Evolutionary conservation across 2,329 filamentous ascomycete genomes (phyloP).

Genomic region (Shiraia sp.): DNA sequence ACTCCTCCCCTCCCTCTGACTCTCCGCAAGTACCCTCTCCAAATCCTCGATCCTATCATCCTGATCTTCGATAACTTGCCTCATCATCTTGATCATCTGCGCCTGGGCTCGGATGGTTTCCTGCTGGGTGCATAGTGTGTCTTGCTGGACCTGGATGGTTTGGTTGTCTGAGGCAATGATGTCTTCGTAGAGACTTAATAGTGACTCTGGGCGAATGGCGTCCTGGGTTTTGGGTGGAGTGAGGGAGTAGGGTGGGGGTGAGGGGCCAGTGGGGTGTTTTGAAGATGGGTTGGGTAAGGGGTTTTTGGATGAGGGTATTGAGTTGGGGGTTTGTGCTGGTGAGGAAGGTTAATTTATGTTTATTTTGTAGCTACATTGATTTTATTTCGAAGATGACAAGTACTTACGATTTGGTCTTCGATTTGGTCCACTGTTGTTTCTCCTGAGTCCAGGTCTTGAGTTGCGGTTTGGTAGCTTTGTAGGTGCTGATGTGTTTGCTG

Average conservation of each 20-base stretch:
- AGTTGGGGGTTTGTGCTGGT: background rate
- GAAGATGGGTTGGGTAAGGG: background rate
- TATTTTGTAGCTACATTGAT: too few species aligned
- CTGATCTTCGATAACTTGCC: constrained; percentile 8
- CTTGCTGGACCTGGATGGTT: constrained; percentile 13
- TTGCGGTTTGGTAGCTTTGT: background rate
- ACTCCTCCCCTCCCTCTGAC: too few species aligned
- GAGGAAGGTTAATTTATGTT: background rate
- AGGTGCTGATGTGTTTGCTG: background rate
- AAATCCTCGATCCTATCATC: constrained; percentile 6
- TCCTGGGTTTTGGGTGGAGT: constrained; percentile 1
- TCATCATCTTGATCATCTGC: constrained; percentile 8
- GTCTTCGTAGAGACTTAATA: constrained; percentile 9
- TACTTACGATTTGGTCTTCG: background rate
- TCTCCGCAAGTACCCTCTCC: background rate
- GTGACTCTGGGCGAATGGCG: background rate
- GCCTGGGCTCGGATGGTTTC: constrained; percentile 9
- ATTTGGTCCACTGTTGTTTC: background rate
- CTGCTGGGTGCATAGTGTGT: constrained; percentile 11
- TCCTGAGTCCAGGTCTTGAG: background rate
- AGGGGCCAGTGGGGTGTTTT: background rate
- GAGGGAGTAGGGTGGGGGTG: constrained; percentile 4
- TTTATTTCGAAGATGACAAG: too few species aligned
- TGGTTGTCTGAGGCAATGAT: constrained; percentile 13
- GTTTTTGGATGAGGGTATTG: background rate